Evolutionary conservation across 345 rosid species (phyloP), one percentile per base, ranked within the genome.

Genomic region (Gossypium stocksii): DNA sequence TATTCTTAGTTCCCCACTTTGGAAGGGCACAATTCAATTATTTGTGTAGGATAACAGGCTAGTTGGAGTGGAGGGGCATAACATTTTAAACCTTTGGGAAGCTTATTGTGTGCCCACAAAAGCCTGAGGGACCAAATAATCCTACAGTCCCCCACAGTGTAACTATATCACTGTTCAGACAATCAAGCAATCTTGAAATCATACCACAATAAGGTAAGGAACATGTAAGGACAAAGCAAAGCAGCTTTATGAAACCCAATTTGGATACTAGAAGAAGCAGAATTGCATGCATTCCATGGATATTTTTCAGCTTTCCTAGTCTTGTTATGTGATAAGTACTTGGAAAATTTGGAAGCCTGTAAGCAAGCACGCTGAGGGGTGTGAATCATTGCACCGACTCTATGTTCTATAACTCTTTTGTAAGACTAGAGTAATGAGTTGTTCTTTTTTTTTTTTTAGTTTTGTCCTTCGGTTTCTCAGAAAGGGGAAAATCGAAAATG

Each of bases 71-170:
- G 17, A 12, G 8, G 22, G 57, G 20, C 45, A 17, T 43, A 16
- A 46, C 46, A 41, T 61, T 17, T 58, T 53, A 27, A 43, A 13
- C 76, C 38, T 19, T 10, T 7, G 46, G 38, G 49, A 34, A 19
- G 53, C 72, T 48, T 46, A 46, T 46, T 46, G 12, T 57, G 65
- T 11, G 77, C 61, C 58, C 66, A 38, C 63, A 7, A 15, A 66
- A 49, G n/a, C 62, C 4, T 41, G 46, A 45, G 68, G 73, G 81
- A 74, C 75, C 81, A 69, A 41, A 25, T 45, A 43, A 41, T 69
- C 70, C 25, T 16, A 23, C 44, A 59, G 74, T 73, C 74, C 77
- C 70, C 77, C 14, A 10, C 60, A 56, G 27, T 56, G 60, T 11
- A 56, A 56, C 60, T 19, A 19, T 20, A 22, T 9, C 25, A 56